Conservation (phyloP, 2,329 filamentous ascomycete genomes). For the Tolypocladium guangdongense region DNA sequence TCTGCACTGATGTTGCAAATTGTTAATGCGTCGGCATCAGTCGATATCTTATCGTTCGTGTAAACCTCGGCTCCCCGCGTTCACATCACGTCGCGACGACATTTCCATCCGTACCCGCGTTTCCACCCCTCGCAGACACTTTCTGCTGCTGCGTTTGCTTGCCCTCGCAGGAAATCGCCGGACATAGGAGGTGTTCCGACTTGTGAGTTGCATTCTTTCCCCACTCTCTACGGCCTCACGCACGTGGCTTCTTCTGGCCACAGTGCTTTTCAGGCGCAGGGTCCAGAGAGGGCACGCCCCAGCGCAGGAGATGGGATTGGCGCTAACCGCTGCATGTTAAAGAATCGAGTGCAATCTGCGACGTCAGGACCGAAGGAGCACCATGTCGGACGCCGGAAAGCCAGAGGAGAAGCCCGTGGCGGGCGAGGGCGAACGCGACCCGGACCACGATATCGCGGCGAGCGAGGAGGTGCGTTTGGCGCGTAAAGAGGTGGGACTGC, state of each 20-base stretch:
- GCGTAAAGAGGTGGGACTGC: conserved; percentile 14
- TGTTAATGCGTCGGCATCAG: no score
- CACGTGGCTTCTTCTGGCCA: background rate
- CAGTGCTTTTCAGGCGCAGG: background rate
- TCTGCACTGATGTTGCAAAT: background rate
- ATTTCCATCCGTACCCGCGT: background rate
- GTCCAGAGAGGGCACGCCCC: background rate
- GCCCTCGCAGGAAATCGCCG: background rate
- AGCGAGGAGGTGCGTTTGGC: conserved; percentile 25
- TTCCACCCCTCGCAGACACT: background rate
- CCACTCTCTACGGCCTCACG: background rate
- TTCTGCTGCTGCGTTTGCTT: background rate
- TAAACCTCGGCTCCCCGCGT: conserved; percentile 8
- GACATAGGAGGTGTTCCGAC: background rate
- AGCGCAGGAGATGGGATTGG: background rate
- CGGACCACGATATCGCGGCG: conserved; percentile 17
- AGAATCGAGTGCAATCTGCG: conserved; percentile 2
- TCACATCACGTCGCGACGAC: background rate
- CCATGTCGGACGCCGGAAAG: conserved; percentile 22
- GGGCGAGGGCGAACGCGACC: conserved; percentile 17
- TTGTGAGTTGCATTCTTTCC: background rate
- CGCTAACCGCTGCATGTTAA: background rate
- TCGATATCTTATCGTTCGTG: background rate
- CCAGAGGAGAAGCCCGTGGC: conserved; percentile 17
- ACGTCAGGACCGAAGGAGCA: conserved; percentile 2